Percentiles rank a stretch among this genome's conserved stretches.
Evolutionary conservation across 78 protist species (phyloP).

Genomic region (Creolimax fragrantissima): DNA sequence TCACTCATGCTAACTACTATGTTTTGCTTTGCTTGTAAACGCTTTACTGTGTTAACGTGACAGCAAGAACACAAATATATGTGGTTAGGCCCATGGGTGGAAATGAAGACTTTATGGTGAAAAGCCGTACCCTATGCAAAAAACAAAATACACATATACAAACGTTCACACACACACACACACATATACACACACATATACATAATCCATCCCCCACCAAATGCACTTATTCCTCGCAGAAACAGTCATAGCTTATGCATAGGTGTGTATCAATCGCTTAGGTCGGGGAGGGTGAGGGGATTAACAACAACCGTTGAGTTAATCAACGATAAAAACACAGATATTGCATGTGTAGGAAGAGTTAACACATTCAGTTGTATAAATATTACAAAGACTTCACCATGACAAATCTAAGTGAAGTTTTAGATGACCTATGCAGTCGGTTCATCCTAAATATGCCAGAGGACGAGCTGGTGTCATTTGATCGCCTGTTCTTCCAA

Average conservation of each 20-base stretch:
- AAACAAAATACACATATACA: neutral
- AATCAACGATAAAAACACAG: neutral
- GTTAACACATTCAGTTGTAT: neutral
- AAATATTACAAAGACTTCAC: neutral
- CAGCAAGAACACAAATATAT: too few relatives aligned
- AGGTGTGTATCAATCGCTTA: neutral
- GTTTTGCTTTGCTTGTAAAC: too few relatives aligned
- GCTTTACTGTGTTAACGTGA: too few relatives aligned
- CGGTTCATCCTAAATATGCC: conserved; percentile 73
- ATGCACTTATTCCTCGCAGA: neutral
- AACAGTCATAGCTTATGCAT: neutral
- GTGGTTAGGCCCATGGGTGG: too few relatives aligned
- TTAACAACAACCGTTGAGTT: too few relatives aligned
- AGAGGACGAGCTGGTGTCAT: conserved; percentile 53
- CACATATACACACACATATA: neutral
- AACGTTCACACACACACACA: neutral
- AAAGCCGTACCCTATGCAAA: too few relatives aligned
- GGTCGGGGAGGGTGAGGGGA: too few relatives aligned
- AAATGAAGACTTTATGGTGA: too few relatives aligned
- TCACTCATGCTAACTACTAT: neutral
- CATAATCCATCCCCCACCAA: neutral
- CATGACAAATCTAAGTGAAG: neutral
- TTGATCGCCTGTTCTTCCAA: conserved; percentile 63
- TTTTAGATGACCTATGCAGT: neutral
- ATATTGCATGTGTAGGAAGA: neutral